A percentile compares a stretch with the other conserved stretches of the same genome.
These are phyloP conservation scores for Tetrapisispora taiwanensis DNA, from an alignment of 805 yeast species.

Conservation along the genomic window DNA sequence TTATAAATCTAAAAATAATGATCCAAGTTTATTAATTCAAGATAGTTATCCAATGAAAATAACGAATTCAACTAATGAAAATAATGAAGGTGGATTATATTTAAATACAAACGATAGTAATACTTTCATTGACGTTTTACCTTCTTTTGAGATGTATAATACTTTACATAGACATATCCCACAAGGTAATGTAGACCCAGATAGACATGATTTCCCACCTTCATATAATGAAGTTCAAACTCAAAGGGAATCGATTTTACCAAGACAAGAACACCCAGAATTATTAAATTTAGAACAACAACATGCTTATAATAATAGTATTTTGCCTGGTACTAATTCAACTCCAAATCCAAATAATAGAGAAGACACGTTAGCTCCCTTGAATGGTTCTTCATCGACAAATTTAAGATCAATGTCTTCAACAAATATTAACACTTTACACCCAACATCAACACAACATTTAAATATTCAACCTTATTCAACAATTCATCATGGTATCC, in stretches of 20 bases:
- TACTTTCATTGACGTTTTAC: conserved; percentile 43
- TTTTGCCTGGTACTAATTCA: not conserved
- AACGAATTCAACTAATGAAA: not conserved
- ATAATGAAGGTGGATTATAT: not conserved
- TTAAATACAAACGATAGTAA: conserved; percentile 5
- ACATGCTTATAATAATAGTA: not conserved
- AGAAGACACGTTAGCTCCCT: conserved; percentile 3
- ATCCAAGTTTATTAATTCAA: not conserved
- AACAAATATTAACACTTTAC: conserved; percentile 4
- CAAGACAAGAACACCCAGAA: conserved; percentile 9
- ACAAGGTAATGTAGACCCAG: conserved; percentile 30
- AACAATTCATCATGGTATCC: not conserved
- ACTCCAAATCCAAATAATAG: not conserved
- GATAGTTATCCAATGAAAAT: not conserved
- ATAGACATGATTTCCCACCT: conserved; percentile 29
- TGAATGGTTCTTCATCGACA: not conserved
- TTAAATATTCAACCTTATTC: conserved; percentile 4
- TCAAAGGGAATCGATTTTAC: conserved; percentile 8
- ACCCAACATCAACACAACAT: conserved; percentile 9
- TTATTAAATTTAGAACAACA: not conserved
- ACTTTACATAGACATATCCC: conserved; percentile 34
- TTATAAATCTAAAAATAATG: conserved; percentile 1
- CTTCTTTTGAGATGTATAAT: conserved; percentile 62
- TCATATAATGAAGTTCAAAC: conserved; percentile 22
- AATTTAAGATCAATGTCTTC: conserved; percentile 4